These are phyloP conservation scores for Mycena albidolilacea DNA, from an alignment of 768 basidiomycete genomes.

Conservation along the genomic window DNA sequence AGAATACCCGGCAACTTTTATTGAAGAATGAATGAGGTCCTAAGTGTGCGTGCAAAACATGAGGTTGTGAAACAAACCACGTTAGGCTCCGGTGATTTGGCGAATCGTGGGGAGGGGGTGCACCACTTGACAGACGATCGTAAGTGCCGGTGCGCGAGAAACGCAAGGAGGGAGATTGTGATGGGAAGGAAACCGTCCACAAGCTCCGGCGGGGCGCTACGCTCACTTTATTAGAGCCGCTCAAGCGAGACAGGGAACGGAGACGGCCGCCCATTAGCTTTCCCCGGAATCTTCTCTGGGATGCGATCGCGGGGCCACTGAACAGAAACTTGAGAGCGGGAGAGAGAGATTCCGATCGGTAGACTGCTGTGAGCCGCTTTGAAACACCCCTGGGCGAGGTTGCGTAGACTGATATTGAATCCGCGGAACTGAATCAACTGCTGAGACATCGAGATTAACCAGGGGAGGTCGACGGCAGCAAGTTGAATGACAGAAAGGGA, in stretches of 20 bases:
- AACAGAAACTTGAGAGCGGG: slow-evolving; percentile 14
- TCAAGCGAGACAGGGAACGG: slow-evolving; percentile 32
- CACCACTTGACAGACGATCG: slow-evolving; percentile 38
- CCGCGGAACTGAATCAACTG: slow-evolving; percentile 16
- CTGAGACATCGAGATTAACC: slow-evolving; percentile 11
- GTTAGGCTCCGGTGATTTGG: slow-evolving; percentile 40
- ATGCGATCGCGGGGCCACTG: neutral
- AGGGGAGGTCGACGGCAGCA: neutral
- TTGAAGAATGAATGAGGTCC: slow-evolving; percentile 32
- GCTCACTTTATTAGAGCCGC: slow-evolving; percentile 19
- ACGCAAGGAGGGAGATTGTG: slow-evolving; percentile 32
- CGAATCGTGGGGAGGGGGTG: slow-evolving; percentile 37
- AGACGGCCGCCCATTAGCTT: neutral
- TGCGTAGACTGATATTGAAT: slow-evolving; percentile 14
- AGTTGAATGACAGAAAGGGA: slow-evolving; percentile 4
- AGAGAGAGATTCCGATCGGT: slow-evolving; percentile 23
- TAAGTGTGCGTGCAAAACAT: slow-evolving; percentile 41
- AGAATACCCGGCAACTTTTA: slow-evolving; percentile 35
- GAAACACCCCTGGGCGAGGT: slow-evolving; percentile 29
- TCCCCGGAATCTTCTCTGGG: slow-evolving; percentile 25
- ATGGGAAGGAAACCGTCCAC: slow-evolving; percentile 21
- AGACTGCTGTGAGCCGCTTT: slow-evolving; percentile 27
- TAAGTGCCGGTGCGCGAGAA: slow-evolving; percentile 31
- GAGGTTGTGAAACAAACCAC: slow-evolving; percentile 43
- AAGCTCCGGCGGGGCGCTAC: slow-evolving; percentile 2